phyloP scores from a whole-genome alignment of 345 rosid species.

The Pelargonium nanum region DNA sequence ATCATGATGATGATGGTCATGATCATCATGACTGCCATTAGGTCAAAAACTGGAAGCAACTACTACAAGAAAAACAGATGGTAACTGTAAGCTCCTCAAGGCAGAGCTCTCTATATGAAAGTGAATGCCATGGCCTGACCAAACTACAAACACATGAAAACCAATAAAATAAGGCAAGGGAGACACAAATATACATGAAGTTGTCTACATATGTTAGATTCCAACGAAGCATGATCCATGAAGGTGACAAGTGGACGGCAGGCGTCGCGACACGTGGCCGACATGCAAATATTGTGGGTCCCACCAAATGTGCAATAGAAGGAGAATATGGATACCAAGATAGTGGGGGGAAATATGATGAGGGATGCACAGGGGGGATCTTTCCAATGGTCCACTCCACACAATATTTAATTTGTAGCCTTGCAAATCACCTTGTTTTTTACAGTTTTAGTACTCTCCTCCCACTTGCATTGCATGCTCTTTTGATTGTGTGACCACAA shows the following conservation, averaged over 20 bases:
- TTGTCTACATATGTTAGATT: too few relatives aligned
- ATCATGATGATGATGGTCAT: too few relatives aligned
- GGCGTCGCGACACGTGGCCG: conserved; percentile 40
- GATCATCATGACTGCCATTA: too few relatives aligned
- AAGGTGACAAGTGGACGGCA: conserved; percentile 25
- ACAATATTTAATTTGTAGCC: background rate
- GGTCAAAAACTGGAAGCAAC: too few relatives aligned
- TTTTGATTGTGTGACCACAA: background rate
- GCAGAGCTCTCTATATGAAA: too few relatives aligned
- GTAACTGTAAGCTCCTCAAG: too few relatives aligned
- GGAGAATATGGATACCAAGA: conserved; percentile 26
- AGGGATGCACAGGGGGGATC: conserved; percentile 17
- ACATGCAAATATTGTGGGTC: conserved; percentile 33
- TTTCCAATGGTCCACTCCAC: conserved; percentile 19
- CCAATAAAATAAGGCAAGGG: too few relatives aligned
- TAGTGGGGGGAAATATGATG: conserved; percentile 45
- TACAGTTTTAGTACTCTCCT: background rate
- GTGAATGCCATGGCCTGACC: too few relatives aligned
- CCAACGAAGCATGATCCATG: too few relatives aligned
- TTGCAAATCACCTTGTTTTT: conserved; percentile 1
- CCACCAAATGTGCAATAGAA: background rate
- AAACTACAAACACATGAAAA: too few relatives aligned
- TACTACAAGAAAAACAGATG: too few relatives aligned
- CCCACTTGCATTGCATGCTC: conserved; percentile 26
- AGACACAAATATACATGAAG: too few relatives aligned